phyloP scores from a whole-genome alignment of 2,329 filamentous ascomycete species.

The Diaporthe ilicicola region DNA sequence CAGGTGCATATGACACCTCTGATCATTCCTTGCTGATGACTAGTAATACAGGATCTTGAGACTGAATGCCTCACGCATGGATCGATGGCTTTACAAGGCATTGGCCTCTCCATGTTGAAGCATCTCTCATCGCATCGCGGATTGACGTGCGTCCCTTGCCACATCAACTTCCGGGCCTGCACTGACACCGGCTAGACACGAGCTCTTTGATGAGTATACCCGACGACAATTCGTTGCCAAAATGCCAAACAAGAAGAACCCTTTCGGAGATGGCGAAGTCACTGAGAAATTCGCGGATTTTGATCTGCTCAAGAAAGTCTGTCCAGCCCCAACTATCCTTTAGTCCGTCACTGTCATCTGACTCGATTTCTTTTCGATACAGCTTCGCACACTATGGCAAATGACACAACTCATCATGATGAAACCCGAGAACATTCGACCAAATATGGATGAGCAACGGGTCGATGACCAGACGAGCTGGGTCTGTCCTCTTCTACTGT shows the following conservation, averaged over 20 bases:
- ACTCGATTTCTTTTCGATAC: neutral
- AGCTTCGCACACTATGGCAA: slow-evolving; percentile 84
- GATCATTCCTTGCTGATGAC: slow-evolving; percentile 4
- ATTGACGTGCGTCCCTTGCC: slow-evolving; percentile 74
- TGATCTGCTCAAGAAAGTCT: slow-evolving; percentile 81
- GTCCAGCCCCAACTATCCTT: slow-evolving; percentile 21
- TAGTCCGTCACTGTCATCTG: neutral
- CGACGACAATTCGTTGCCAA: slow-evolving; percentile 88
- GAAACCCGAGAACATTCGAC: slow-evolving; percentile 86
- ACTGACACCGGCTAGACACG: slow-evolving; percentile 62
- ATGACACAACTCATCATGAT: slow-evolving; percentile 89
- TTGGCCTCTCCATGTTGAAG: slow-evolving; percentile 89
- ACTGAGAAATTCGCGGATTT: slow-evolving; percentile 82
- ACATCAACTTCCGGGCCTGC: slow-evolving; percentile 2
- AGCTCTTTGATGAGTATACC: slow-evolving; percentile 93
- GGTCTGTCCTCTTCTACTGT: slow-evolving; percentile 66
- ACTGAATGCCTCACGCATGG: slow-evolving; percentile 84
- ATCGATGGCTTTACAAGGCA: slow-evolving; percentile 78
- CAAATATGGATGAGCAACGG: slow-evolving; percentile 83
- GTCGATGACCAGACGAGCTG: slow-evolving; percentile 84
- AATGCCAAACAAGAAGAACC: slow-evolving; percentile 75
- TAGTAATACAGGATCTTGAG: slow-evolving; percentile 76
- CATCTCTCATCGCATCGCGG: slow-evolving; percentile 93
- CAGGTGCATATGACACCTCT: neutral
- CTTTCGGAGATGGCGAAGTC: slow-evolving; percentile 81